Base-by-base conservation (phyloP, 2,329 filamentous ascomycete genomes). In the Xylaria sp. region DNA sequence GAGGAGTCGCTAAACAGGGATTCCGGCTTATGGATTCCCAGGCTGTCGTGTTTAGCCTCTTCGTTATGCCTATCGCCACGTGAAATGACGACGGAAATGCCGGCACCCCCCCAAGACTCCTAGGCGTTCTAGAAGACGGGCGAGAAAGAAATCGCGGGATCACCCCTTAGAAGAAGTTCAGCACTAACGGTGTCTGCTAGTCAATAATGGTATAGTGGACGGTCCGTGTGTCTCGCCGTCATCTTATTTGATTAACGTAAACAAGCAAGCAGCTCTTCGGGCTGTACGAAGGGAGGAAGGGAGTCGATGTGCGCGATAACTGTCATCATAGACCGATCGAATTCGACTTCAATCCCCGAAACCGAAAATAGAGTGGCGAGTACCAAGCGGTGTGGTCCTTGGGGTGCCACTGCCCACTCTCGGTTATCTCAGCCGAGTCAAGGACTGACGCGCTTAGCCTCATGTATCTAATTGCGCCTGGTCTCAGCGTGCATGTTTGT, bases 291-390 rank as follows among this genome's bases (percentile, higher is more conserved):
- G 31, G n/a, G 10, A 46, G 13, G 23, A 25, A 21, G 23, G 15
- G 37, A 27, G 27, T 51, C 11, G 11, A 11, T 11, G n/a, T n/a
- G 19, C 13, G 43, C 31, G 25, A 37, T 41, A 13, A 37, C 17
- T 41, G 31, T 51, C 55, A 55, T 58, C 31, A 21, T 38, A 41
- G 9, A 23, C 17, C 38, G 19, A 17, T 37, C 31, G 46, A n/a
- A 27, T 19, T 60, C n/a, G 21, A 43, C 13, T 21, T 41, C 23
- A 17, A 29, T 41, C 37, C 47, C 23, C 35, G n/a, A 41, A 29
- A 11, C 61, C 47, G 29, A 54, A 62, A 64, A 58, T 62, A 62
- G 58, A 62, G 61, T 63, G 62, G 62, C 58, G 31, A 61, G 17
- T 33, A 49, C 51, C 15, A 56, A 55, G 62, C 58, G 62, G 62